Conservation (phyloP, 345 rosid genomes). For the Salix exigua region DNA sequence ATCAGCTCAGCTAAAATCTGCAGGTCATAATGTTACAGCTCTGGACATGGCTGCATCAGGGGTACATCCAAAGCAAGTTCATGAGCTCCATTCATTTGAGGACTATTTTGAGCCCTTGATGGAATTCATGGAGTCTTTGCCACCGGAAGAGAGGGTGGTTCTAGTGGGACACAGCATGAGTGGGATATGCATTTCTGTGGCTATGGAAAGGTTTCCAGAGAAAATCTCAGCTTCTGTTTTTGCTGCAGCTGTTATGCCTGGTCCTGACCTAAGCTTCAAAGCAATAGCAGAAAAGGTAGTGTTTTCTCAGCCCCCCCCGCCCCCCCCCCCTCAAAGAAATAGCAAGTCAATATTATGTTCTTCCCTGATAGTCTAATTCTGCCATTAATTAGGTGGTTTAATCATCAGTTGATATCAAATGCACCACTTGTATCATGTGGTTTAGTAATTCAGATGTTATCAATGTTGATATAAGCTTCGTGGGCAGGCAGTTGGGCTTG, state of each 20-base stretch:
- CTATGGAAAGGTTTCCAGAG: conserved; percentile 43
- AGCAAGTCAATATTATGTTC: background rate
- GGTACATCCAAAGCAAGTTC: conserved; percentile 23
- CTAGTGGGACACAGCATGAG: conserved; percentile 44
- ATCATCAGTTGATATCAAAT: no score
- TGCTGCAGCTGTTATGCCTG: conserved; percentile 30
- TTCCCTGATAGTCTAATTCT: background rate
- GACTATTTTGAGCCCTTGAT: conserved; percentile 38
- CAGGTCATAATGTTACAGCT: conserved; percentile 30
- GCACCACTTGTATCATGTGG: no score
- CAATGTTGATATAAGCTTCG: no score
- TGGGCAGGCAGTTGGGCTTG: no score
- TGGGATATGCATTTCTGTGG: conserved; percentile 29
- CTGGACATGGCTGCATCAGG: conserved; percentile 38
- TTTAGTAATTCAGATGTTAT: no score
- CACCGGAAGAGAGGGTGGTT: conserved; percentile 34
- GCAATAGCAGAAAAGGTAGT: conserved; percentile 28
- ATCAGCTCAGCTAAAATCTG: conserved; percentile 13
- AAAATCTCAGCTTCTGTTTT: conserved; percentile 34
- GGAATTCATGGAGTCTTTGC: conserved; percentile 30
- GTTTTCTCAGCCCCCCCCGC: background rate
- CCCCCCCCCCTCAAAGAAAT: background rate
- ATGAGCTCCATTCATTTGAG: conserved; percentile 20
- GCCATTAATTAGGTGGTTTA: no score
- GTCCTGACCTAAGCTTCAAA: conserved; percentile 25